phyloP scores from a whole-genome alignment of 768 basidiomycete genomes.

The Crassisporium funariophilum region DNA sequence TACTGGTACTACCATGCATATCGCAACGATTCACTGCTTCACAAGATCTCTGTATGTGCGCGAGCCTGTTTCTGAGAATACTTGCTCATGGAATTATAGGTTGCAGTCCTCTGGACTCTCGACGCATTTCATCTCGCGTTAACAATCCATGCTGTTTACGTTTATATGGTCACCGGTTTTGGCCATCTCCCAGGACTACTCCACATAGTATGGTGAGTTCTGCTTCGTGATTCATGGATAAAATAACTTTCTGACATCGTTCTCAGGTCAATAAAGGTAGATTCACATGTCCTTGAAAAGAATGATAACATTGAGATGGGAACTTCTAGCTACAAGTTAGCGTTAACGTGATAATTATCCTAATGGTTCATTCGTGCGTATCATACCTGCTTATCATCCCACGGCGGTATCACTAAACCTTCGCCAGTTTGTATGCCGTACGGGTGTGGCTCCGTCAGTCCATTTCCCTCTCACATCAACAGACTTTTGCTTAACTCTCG shows the following conservation, averaged over 20 bases:
- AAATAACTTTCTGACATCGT: not conserved
- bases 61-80: not conserved
- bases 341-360: constrained; percentile 46
- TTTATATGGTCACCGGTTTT: constrained; percentile 38
- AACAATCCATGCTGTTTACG: constrained; percentile 36
- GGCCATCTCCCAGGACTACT: constrained; percentile 28
- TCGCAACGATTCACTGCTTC: constrained; percentile 34
- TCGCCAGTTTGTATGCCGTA: constrained; percentile 41
- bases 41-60: constrained; percentile 37
- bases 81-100: constrained; percentile 16
- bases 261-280: constrained; percentile 37
- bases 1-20: constrained; percentile 44
- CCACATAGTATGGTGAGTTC: constrained; percentile 32
- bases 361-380: constrained; percentile 46
- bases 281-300: too few relatives aligned
- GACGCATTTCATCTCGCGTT: constrained; percentile 38
- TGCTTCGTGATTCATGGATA: not conserved
- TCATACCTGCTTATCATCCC: not conserved
- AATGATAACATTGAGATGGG: not conserved
- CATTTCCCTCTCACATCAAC: not conserved
- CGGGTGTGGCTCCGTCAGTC: constrained; percentile 51
- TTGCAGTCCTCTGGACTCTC: constrained; percentile 39
- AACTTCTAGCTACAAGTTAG: constrained; percentile 45
- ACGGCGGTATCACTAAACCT: not conserved
- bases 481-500: not conserved